Conservation (phyloP, 306 rosid genomes). For the Argentina anserina region DNA sequence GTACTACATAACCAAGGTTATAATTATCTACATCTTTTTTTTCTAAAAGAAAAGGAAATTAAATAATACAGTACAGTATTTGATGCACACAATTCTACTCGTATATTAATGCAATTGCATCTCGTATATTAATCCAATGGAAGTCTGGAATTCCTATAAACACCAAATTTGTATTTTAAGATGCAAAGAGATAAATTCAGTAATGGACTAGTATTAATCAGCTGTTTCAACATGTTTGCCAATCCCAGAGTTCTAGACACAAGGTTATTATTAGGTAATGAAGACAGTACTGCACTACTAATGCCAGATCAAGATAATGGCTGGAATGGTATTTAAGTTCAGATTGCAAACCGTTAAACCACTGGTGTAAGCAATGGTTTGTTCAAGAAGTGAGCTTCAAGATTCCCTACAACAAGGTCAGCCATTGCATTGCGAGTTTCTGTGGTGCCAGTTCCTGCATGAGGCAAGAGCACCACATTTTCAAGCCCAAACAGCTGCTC, state of each 20-base stretch:
- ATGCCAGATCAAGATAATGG: neutral
- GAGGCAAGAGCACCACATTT: conserved; percentile 74
- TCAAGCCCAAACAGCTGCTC: conserved; percentile 61
- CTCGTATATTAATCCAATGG: no score
- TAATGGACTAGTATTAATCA: neutral
- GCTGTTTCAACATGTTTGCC: neutral
- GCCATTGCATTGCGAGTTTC: conserved; percentile 82
- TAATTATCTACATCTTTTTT: no score
- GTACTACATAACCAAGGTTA: no score
- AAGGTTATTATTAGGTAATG: neutral
- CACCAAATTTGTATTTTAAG: neutral
- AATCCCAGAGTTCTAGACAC: conserved; percentile 1
- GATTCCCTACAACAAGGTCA: conserved; percentile 64
- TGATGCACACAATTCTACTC: no score
- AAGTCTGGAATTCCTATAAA: no score
- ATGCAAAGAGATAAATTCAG: neutral
- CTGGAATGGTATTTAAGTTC: neutral
- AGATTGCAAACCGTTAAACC: conserved; percentile 21
- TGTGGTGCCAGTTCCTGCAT: conserved; percentile 61
- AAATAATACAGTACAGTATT: no score
- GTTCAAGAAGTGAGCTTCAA: conserved; percentile 74
- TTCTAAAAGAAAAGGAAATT: no score
- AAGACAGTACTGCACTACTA: no score
- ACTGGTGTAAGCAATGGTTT: conserved; percentile 68
- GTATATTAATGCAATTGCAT: no score